Evolutionary conservation across 495 filamentous ascomycete species (phyloP).

Genomic region (Bacidia rubella): DNA sequence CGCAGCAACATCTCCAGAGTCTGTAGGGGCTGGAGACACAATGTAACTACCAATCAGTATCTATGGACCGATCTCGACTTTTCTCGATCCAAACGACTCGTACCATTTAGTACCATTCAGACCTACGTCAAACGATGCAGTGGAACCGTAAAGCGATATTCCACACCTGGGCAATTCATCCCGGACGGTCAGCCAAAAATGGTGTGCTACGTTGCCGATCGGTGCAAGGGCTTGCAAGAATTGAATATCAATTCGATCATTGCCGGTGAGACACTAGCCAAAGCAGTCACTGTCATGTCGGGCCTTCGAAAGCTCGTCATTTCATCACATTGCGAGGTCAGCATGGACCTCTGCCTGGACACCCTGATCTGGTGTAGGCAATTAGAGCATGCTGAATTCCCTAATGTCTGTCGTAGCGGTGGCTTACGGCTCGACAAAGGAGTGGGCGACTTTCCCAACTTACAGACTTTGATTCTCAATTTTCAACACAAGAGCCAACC

Average conservation of each 20-base stretch:
- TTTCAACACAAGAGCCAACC: neutral
- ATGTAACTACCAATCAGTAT: slow-evolving; percentile 28
- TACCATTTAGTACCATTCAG: slow-evolving; percentile 27
- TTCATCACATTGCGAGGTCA: slow-evolving; percentile 23
- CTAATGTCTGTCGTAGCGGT: neutral
- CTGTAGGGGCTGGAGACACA: slow-evolving; percentile 36
- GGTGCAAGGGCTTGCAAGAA: slow-evolving; percentile 15
- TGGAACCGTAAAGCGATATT: slow-evolving; percentile 27
- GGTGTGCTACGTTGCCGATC: slow-evolving; percentile 13
- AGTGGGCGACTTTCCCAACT: neutral
- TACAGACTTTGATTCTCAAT: neutral
- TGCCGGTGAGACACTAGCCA: slow-evolving; percentile 11
- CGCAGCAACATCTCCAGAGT: slow-evolving; percentile 36
- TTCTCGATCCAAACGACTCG: slow-evolving; percentile 26
- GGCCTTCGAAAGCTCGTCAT: slow-evolving; percentile 31
- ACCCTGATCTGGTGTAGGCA: slow-evolving; percentile 27
- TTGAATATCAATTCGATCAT: slow-evolving; percentile 15
- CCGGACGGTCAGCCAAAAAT: neutral
- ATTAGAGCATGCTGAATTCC: slow-evolving; percentile 31
- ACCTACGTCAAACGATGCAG: slow-evolving; percentile 32
- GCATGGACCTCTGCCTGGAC: slow-evolving; percentile 24
- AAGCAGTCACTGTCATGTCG: slow-evolving; percentile 15
- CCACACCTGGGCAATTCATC: slow-evolving; percentile 14
- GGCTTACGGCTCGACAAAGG: neutral
- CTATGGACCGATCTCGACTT: slow-evolving; percentile 43